These are phyloP conservation scores for Maudiozyma turicensis DNA, from an alignment of 805 yeast genomes.

Conservation along the genomic window DNA sequence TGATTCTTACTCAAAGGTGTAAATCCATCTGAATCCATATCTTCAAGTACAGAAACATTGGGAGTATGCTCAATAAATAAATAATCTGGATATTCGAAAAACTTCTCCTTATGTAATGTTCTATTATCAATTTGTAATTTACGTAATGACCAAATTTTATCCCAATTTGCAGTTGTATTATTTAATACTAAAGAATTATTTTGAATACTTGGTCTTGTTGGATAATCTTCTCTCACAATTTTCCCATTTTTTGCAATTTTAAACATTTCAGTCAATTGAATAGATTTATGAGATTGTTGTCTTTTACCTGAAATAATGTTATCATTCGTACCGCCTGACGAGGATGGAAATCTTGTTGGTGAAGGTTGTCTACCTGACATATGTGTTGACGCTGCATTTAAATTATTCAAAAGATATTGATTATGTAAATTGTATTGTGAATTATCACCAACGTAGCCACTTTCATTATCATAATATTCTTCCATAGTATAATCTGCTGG, in stretches of 20 bases:
- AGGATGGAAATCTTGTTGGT: not conserved
- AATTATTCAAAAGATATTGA: slow-evolving; percentile 7
- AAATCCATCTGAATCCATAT: slow-evolving; percentile 13
- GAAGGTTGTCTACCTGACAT: not conserved
- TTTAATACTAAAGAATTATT: slow-evolving; percentile 26
- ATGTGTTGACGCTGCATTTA: not conserved
- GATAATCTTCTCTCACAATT: slow-evolving; percentile 28
- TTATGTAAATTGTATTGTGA: slow-evolving; percentile 10
- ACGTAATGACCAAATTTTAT: slow-evolving; percentile 14
- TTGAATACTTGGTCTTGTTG: slow-evolving; percentile 25
- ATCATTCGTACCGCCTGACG: slow-evolving; percentile 6
- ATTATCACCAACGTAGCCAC: slow-evolving; percentile 11
- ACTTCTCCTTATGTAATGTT: slow-evolving; percentile 9
- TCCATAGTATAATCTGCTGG: slow-evolving; percentile 24
- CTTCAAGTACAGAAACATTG: slow-evolving; percentile 1
- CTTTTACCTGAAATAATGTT: not conserved
- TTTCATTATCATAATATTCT: slow-evolving; percentile 27
- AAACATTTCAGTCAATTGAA: slow-evolving; percentile 10
- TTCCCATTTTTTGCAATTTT: slow-evolving; percentile 24
- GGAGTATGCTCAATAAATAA: slow-evolving; percentile 6
- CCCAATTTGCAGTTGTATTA: slow-evolving; percentile 18
- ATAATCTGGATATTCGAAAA: slow-evolving; percentile 17
- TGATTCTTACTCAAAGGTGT: slow-evolving; percentile 20
- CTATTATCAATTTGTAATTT: slow-evolving; percentile 13
- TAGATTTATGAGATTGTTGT: not conserved